Conservation (phyloP, 2,329 filamentous ascomycete species). For the Diplodia seriata region DNA sequence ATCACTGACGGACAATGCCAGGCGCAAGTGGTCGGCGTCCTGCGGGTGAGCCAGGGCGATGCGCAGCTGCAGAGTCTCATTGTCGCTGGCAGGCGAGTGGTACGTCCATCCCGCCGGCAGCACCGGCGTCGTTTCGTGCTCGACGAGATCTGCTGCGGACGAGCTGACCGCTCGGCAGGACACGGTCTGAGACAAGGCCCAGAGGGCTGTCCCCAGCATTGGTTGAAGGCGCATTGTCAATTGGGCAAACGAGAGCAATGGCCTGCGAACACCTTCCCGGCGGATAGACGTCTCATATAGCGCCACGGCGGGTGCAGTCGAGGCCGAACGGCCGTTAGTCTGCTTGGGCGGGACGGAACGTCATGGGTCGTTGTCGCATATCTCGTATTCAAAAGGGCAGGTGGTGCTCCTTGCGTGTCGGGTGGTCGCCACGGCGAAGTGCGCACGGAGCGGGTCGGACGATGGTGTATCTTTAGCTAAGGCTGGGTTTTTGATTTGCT, state of each 20-base stretch:
- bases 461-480: background rate
- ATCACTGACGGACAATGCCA: conserved; percentile 32
- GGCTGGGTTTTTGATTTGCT: background rate
- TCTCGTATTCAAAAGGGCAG: conserved; percentile 19
- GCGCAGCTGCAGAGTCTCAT: conserved; percentile 26
- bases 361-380: background rate
- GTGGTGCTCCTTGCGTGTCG: conserved; percentile 4
- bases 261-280: background rate
- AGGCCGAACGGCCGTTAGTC: background rate
- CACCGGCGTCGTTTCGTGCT: conserved; percentile 4
- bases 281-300: conserved; percentile 4
- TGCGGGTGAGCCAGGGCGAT: conserved; percentile 26
- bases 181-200: conserved; percentile 9
- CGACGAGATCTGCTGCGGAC: conserved; percentile 5
- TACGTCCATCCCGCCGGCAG: conserved; percentile 12
- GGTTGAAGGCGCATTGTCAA: background rate
- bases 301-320: background rate
- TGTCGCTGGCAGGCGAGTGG: background rate
- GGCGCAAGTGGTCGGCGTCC: conserved; percentile 32
- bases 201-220: conserved; percentile 1
- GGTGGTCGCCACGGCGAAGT: background rate
- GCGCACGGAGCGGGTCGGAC: conserved; percentile 10
- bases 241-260: conserved; percentile 7
- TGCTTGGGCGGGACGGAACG: background rate
- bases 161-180: conserved; percentile 3